Percentiles rank a stretch among this genome's conserved stretches.
Conservation (phyloP, 768 basidiomycete species). For the Boletus subparvulus region DNA sequence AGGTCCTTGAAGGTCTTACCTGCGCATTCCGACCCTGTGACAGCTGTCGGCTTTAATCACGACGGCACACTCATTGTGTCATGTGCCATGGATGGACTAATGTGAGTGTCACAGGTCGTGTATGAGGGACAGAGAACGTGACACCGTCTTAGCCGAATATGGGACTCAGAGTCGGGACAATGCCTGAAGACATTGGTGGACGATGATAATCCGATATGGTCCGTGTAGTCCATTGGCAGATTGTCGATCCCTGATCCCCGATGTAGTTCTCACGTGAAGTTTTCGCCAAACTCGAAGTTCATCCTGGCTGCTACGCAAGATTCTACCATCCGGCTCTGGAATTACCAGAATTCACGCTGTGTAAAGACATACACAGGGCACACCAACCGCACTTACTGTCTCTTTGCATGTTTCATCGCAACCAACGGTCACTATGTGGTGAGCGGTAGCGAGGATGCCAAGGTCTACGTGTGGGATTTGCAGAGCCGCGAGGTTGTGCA, state of each 20-base stretch:
- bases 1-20: constrained; percentile 84
- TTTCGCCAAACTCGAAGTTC: constrained; percentile 90
- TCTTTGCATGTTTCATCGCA: constrained; percentile 66
- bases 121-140: neutral
- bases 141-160: constrained; percentile 71
- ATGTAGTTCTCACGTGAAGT: constrained; percentile 77
- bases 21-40: constrained; percentile 97
- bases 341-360: constrained; percentile 85
- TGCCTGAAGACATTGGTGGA: constrained; percentile 97
- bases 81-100: constrained; percentile 94
- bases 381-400: constrained; percentile 79
- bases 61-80: constrained; percentile 95
- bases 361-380: constrained; percentile 93
- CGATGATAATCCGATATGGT: constrained; percentile 95
- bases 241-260: constrained; percentile 7
- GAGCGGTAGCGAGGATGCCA: constrained; percentile 88
- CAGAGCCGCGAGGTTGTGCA: constrained; percentile 78
- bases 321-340: constrained; percentile 92
- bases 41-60: constrained; percentile 88
- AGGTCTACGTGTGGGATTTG: constrained; percentile 87
- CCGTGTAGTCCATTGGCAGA: constrained; percentile 14
- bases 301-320: constrained; percentile 92
- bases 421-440: constrained; percentile 66
- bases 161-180: constrained; percentile 97
- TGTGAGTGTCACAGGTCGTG: constrained; percentile 52